These are phyloP conservation scores for Eutrema salsugineum DNA, from an alignment of 441 rosid genomes.

Conservation along the genomic window DNA sequence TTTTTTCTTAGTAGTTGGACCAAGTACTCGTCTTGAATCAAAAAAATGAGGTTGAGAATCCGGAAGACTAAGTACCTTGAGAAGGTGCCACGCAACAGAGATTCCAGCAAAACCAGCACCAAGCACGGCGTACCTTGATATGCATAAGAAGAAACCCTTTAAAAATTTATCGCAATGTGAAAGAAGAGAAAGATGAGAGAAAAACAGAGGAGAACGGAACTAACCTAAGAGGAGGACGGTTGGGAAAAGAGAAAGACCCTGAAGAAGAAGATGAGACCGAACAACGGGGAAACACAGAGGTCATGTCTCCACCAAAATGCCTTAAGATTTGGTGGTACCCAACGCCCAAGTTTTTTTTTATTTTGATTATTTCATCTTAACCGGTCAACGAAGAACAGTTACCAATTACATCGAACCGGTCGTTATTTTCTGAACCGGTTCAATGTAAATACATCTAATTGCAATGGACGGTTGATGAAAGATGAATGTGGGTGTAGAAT, in stretches of 20 bases:
- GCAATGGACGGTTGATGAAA: too few relatives aligned
- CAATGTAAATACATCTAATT: too few relatives aligned
- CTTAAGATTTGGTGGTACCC: background rate
- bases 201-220: background rate
- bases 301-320: slow-evolving; percentile 9
- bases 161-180: background rate
- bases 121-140: slow-evolving; percentile 76
- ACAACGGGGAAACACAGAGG: background rate
- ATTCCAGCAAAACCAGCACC: slow-evolving; percentile 98
- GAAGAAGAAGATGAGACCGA: slow-evolving; percentile 3
- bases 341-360: background rate
- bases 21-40: background rate
- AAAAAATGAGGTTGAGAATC: background rate
- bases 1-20: background rate
- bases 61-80: slow-evolving; percentile 42
- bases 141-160: background rate
- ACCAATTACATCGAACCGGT: background rate
- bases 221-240: slow-evolving; percentile 26
- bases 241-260: slow-evolving; percentile 13
- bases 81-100: slow-evolving; percentile 83
- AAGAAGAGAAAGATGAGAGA: background rate
- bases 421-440: too few relatives aligned
- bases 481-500: too few relatives aligned
- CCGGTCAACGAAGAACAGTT: background rate
- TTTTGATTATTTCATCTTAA: background rate